phyloP scores from a whole-genome alignment of 129 eudicot species.

The Deinandra increscens region DNA sequence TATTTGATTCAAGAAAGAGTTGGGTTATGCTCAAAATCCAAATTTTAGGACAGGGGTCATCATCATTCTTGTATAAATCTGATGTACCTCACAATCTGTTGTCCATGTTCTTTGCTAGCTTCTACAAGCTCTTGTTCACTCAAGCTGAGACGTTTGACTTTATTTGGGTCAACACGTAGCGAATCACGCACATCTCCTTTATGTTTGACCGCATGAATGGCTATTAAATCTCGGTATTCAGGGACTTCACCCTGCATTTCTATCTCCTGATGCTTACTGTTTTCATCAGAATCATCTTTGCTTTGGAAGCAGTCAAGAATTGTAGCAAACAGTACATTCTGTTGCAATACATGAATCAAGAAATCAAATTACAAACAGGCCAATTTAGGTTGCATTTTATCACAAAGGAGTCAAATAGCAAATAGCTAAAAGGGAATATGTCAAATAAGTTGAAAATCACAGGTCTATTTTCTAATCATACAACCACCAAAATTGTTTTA shows the following conservation, averaged over 20 bases:
- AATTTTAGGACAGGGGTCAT: not conserved
- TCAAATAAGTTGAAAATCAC: not conserved
- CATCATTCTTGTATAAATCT: slow-evolving; percentile 2
- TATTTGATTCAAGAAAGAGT: not conserved
- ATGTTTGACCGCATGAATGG: slow-evolving; percentile 44
- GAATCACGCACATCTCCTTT: slow-evolving; percentile 31
- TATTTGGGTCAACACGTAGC: slow-evolving; percentile 35
- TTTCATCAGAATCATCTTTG: slow-evolving; percentile 36
- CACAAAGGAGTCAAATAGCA: not conserved
- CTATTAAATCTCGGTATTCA: slow-evolving; percentile 43
- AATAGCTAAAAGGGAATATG: not conserved
- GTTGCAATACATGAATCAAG: slow-evolving; percentile 21
- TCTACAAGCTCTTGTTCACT: slow-evolving; percentile 50
- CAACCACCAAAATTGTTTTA: not conserved
- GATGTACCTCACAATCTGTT: slow-evolving; percentile 43
- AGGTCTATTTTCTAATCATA: not conserved
- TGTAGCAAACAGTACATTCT: slow-evolving; percentile 13
- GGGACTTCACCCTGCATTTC: slow-evolving; percentile 35
- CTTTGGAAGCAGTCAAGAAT: slow-evolving; percentile 27
- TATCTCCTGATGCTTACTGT: slow-evolving; percentile 29
- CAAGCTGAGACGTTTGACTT: slow-evolving; percentile 47
- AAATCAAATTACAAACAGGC: not conserved
- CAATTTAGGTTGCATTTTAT: not conserved
- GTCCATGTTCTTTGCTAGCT: slow-evolving; percentile 38
- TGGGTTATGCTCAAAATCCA: slow-evolving; percentile 5